A percentile compares a stretch with the other conserved stretches of the same genome.
These are phyloP conservation scores for Iris macrosiphon DNA, from an alignment of 106 monocot species.

Conservation along the genomic window DNA sequence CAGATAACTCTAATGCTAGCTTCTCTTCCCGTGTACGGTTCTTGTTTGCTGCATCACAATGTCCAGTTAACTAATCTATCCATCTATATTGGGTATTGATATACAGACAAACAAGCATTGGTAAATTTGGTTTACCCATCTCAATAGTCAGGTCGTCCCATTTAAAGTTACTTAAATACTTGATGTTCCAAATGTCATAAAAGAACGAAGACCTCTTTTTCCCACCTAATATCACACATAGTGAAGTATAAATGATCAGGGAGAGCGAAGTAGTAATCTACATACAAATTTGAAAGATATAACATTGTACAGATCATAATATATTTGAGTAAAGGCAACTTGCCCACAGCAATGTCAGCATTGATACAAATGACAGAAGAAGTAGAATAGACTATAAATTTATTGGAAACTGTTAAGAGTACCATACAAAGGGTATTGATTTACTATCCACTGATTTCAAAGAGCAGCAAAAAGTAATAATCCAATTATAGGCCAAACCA, in stretches of 20 bases:
- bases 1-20: slow-evolving; percentile 82
- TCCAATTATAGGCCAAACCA: too few relatives aligned
- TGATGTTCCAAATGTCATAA: slow-evolving; percentile 98
- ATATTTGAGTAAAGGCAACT: not conserved
- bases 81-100: not conserved
- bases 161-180: slow-evolving; percentile 89
- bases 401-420: too few relatives aligned
- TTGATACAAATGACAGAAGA: not conserved
- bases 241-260: not conserved
- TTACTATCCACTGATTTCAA: too few relatives aligned
- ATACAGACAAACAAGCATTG: not conserved
- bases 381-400: too few relatives aligned
- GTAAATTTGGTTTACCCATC: slow-evolving; percentile 38
- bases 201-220: slow-evolving; percentile 79
- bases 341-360: not conserved
- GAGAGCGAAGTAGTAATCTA: not conserved
- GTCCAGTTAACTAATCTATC: not conserved
- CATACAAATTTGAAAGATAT: not conserved
- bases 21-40: slow-evolving; percentile 69
- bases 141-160: slow-evolving; percentile 93
- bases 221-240: slow-evolving; percentile 57
- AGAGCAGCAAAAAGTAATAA: too few relatives aligned
- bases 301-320: not conserved
- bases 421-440: too few relatives aligned
- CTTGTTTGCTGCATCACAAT: slow-evolving; percentile 49